Percentiles rank a stretch among this genome's conserved stretches.
These are phyloP conservation scores for Myriosclerotinia duriaeana DNA, from an alignment of 2,329 filamentous ascomycete genomes.

Conservation along the genomic window DNA sequence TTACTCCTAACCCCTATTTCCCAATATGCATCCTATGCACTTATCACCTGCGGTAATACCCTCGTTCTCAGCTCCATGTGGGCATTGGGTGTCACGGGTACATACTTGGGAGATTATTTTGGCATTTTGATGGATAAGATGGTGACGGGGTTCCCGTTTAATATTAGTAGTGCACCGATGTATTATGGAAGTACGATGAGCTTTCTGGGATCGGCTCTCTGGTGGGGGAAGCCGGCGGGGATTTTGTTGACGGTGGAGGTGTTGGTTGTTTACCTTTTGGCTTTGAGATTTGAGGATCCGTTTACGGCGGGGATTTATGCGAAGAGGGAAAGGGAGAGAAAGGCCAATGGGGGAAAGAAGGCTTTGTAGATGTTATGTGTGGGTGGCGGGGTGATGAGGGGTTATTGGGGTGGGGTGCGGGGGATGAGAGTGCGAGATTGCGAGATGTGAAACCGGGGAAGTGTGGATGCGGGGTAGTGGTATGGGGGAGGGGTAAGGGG, in stretches of 20 bases:
- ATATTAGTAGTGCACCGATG: constrained; percentile 87
- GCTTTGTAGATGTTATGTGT: constrained; percentile 28
- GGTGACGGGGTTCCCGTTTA: constrained; percentile 95
- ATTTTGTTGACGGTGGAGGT: constrained; percentile 74
- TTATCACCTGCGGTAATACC: constrained; percentile 75
- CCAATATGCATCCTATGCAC: constrained; percentile 64
- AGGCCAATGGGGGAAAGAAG: constrained; percentile 38
- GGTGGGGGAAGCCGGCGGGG: constrained; percentile 85
- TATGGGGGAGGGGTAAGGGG: background rate
- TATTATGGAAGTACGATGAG: constrained; percentile 92
- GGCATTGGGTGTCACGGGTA: constrained; percentile 89
- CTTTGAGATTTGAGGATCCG: constrained; percentile 85
- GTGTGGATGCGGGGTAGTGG: constrained; percentile 4
- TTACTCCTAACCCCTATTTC: constrained; percentile 61
- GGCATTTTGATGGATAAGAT: constrained; percentile 95
- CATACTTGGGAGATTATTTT: constrained; percentile 97
- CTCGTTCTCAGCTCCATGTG: constrained; percentile 89
- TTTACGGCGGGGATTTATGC: constrained; percentile 93
- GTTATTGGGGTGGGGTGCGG: constrained; percentile 3
- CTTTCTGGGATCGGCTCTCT: constrained; percentile 83
- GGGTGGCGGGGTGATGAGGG: background rate
- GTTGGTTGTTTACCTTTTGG: constrained; percentile 74
- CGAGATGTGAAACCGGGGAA: constrained; percentile 14
- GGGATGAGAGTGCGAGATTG: constrained; percentile 1
- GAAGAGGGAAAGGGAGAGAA: constrained; percentile 67